Evolutionary conservation across 805 yeast genomes (phyloP).

Genomic region (Candida alai): DNA sequence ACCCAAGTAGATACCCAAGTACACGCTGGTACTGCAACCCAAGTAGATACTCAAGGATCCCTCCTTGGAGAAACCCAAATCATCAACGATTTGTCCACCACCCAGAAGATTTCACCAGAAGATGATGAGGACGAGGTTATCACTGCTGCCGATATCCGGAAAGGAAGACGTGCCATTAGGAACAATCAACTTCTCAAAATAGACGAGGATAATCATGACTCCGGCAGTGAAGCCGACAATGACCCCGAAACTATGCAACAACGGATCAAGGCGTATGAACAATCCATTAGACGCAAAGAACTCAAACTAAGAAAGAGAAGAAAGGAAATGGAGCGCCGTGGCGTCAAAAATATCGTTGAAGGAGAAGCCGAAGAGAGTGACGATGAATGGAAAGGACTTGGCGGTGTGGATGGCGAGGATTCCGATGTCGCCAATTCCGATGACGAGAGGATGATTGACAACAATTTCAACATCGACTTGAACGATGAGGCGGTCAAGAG

Average conservation of each 20-base stretch:
- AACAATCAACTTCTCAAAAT: conserved; percentile 10
- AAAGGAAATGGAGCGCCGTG: conserved; percentile 55
- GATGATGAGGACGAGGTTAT: conserved; percentile 22
- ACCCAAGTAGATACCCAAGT: conserved; percentile 5
- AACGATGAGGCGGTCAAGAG: conserved; percentile 57
- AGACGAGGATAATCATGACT: conserved; percentile 17
- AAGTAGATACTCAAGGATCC: neutral
- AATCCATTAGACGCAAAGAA: conserved; percentile 32
- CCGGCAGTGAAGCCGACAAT: conserved; percentile 21
- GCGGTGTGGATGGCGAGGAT: conserved; percentile 64
- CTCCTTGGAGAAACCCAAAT: conserved; percentile 3
- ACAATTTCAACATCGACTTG: conserved; percentile 52
- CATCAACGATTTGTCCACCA: neutral
- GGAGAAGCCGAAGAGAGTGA: conserved; percentile 87
- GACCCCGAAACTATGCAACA: conserved; percentile 21
- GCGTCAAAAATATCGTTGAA: conserved; percentile 60
- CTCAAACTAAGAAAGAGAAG: conserved; percentile 30
- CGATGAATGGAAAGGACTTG: conserved; percentile 82
- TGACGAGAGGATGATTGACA: conserved; percentile 76
- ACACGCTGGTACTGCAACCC: neutral
- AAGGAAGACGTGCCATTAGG: conserved; percentile 21
- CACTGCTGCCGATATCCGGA: conserved; percentile 19
- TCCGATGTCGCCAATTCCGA: conserved; percentile 63
- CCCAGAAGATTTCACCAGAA: conserved; percentile 1
- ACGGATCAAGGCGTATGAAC: conserved; percentile 37